Conservation (phyloP, 2,329 filamentous ascomycete species). For the Pyrenophora seminiperda region DNA sequence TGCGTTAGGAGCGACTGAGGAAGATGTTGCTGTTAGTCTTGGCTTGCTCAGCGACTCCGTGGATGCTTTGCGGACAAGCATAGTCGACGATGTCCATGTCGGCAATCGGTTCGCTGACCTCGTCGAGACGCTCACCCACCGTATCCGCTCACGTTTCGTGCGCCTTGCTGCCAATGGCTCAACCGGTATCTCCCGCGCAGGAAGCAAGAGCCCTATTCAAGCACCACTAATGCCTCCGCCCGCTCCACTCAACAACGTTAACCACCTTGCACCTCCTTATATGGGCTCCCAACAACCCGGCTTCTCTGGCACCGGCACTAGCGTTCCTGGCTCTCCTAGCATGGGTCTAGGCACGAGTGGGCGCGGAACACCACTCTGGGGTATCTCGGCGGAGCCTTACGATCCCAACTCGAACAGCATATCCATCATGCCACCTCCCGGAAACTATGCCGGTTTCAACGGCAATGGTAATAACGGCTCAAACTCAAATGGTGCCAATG, state of each 20-base stretch:
- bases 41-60: constrained; percentile 76
- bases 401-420: constrained; percentile 51
- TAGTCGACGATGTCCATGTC: constrained; percentile 84
- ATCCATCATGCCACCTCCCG: constrained; percentile 57
- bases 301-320: constrained; percentile 27
- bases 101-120: constrained; percentile 84
- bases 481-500: constrained; percentile 17
- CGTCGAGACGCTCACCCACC: constrained; percentile 76
- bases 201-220: constrained; percentile 33
- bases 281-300: constrained; percentile 14
- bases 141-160: constrained; percentile 73
- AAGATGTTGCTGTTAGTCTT: constrained; percentile 76
- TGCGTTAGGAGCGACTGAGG: constrained; percentile 77
- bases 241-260: constrained; percentile 19
- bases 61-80: constrained; percentile 73
- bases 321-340: constrained; percentile 34
- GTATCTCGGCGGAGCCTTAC: constrained; percentile 53
- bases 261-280: constrained; percentile 23
- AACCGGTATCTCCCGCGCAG: constrained; percentile 47
- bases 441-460: constrained; percentile 24
- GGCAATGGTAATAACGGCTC: constrained; percentile 22
- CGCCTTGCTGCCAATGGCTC: constrained; percentile 59
- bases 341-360: constrained; percentile 37
- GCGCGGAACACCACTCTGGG: constrained; percentile 49
- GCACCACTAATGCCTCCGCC: constrained; percentile 45